A percentile compares a stretch with the other conserved stretches of the same genome.
Conservation (phyloP, 1,284 basidiomycete genomes). For the Exobasidium rhododendri region DNA sequence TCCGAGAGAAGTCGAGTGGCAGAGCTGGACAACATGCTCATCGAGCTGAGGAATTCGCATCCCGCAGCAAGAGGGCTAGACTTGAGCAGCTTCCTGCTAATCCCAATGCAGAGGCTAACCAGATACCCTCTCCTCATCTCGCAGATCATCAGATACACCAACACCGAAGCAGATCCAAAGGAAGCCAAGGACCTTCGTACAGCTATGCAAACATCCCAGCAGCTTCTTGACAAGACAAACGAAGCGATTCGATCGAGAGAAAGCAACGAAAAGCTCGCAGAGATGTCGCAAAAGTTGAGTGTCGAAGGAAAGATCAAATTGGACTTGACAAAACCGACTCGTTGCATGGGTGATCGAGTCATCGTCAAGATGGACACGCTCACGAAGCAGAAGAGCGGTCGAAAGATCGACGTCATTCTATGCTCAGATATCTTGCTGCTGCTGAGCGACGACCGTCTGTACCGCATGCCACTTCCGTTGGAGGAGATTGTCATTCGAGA, state of each 20-base stretch:
- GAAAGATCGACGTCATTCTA: slow-evolving; percentile 64
- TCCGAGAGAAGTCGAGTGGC: slow-evolving; percentile 69
- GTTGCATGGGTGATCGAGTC: slow-evolving; percentile 70
- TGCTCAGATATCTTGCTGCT: slow-evolving; percentile 54
- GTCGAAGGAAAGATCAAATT: slow-evolving; percentile 10
- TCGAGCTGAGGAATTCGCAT: slow-evolving; percentile 71
- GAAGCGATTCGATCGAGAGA: slow-evolving; percentile 84
- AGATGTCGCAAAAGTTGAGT: slow-evolving; percentile 68
- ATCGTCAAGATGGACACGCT: slow-evolving; percentile 76
- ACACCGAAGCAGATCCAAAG: slow-evolving; percentile 58
- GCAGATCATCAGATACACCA: slow-evolving; percentile 78
- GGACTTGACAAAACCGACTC: slow-evolving; percentile 83
- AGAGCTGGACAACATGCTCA: slow-evolving; percentile 66
- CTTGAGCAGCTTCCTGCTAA: slow-evolving; percentile 81
- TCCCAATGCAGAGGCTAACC: slow-evolving; percentile 93
- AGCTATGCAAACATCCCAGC: slow-evolving; percentile 67
- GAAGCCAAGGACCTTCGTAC: slow-evolving; percentile 62
- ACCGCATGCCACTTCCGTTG: slow-evolving; percentile 39
- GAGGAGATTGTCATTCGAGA: slow-evolving; percentile 29
- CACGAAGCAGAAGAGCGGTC: slow-evolving; percentile 76
- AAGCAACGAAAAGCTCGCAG: slow-evolving; percentile 67
- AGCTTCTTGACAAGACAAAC: slow-evolving; percentile 75
- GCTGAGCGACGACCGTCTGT: slow-evolving; percentile 25
- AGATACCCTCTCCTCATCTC: slow-evolving; percentile 83
- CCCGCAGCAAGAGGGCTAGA: slow-evolving; percentile 77